Evolutionary conservation across 768 basidiomycete genomes (phyloP).

Genomic region (Suillus luteus): DNA sequence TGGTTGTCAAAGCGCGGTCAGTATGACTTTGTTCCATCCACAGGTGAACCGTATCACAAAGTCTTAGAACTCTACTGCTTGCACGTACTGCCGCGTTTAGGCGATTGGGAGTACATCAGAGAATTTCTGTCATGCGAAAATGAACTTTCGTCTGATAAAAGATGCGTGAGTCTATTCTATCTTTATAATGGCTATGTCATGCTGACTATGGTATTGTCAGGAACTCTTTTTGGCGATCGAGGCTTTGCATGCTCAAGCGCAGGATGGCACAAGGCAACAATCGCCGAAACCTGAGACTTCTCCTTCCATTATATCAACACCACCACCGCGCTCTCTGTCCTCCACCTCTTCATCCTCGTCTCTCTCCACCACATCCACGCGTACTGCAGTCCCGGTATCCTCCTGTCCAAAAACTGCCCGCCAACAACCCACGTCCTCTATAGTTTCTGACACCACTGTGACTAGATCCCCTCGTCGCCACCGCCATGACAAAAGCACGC

Average conservation of each 20-base stretch:
- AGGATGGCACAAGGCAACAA: constrained; percentile 1
- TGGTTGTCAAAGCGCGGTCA: constrained; percentile 69
- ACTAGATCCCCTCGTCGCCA: constrained; percentile 18
- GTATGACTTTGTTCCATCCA: constrained; percentile 29
- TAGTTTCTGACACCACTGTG: constrained; percentile 28
- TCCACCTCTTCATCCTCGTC: constrained; percentile 72
- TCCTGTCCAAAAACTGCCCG: constrained; percentile 19
- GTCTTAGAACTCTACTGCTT: constrained; percentile 77
- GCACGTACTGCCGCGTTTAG: constrained; percentile 68
- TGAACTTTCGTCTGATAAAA: constrained; percentile 52
- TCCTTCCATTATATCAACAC: constrained; percentile 25
- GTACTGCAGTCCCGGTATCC: constrained; percentile 60
- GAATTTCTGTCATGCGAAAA: constrained; percentile 77
- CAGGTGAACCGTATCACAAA: constrained; percentile 66
- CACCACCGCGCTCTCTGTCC: constrained; percentile 37
- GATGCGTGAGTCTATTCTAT: constrained; percentile 48
- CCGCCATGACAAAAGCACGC: constrained; percentile 14
- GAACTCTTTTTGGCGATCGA: constrained; percentile 16
- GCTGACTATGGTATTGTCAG: too few relatives aligned
- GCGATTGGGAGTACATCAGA: constrained; percentile 78
- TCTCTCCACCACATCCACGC: constrained; percentile 70
- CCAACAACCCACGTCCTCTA: constrained; percentile 24
- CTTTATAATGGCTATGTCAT: constrained; percentile 12
- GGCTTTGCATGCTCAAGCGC: constrained; percentile 41
- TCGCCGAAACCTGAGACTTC: constrained; percentile 18